Conservation (phyloP, 768 basidiomycete species). For the Leccinum barrowsii region DNA sequence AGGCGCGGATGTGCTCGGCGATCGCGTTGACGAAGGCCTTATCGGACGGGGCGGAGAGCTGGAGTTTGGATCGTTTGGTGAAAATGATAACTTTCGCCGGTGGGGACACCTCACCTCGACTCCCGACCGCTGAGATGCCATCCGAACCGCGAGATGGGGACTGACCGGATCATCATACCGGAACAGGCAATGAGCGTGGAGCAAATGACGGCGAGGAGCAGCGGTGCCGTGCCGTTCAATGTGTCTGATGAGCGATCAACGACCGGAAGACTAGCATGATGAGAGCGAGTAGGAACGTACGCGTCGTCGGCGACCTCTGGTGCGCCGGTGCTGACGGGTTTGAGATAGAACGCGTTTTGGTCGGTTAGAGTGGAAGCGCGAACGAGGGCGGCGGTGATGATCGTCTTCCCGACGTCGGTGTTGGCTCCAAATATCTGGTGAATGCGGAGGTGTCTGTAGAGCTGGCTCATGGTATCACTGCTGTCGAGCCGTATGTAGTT, state of each 20-base stretch:
- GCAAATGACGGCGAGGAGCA: constrained; percentile 35
- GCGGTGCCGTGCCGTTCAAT: constrained; percentile 46
- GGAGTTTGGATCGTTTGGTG: constrained; percentile 5
- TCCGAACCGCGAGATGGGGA: constrained; percentile 80
- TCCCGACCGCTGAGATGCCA: constrained; percentile 36
- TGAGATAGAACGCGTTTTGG: constrained; percentile 64
- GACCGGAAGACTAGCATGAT: not conserved
- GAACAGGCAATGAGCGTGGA: constrained; percentile 71
- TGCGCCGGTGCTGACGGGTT: constrained; percentile 90
- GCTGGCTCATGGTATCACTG: constrained; percentile 58
- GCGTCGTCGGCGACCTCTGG: constrained; percentile 77
- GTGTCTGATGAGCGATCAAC: constrained; percentile 47
- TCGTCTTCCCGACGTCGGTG: constrained; percentile 94
- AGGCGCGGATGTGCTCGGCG: constrained; percentile 54
- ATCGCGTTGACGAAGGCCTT: constrained; percentile 63
- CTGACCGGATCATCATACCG: constrained; percentile 88
- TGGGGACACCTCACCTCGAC: constrained; percentile 24
- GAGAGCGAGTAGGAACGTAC: constrained; percentile 41
- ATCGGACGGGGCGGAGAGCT: constrained; percentile 52
- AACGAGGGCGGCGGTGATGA: constrained; percentile 81
- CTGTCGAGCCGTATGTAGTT: constrained; percentile 19
- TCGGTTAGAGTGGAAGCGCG: constrained; percentile 64
- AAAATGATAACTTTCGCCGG: not conserved
- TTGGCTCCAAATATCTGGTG: constrained; percentile 95
- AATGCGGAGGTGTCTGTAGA: constrained; percentile 81